These are phyloP conservation scores for Mycena olivaceomarginata DNA, from an alignment of 768 basidiomycete genomes.

Conservation along the genomic window DNA sequence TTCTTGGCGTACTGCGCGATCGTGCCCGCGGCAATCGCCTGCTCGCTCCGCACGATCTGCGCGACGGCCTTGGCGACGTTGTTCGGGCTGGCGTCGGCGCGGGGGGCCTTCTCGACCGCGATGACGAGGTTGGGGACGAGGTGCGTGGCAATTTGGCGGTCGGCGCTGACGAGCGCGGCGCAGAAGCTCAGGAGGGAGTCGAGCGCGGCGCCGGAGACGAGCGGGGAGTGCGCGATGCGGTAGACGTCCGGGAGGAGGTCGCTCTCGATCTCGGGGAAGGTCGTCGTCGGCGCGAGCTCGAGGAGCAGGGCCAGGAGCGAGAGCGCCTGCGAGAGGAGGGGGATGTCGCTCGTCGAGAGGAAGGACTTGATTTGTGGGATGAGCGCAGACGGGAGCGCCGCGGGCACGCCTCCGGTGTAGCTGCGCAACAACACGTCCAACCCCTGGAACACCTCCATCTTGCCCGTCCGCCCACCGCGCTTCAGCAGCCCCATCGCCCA, in stretches of 20 bases:
- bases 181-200: slow-evolving; percentile 92
- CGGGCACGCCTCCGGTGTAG: slow-evolving; percentile 68
- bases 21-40: slow-evolving; percentile 85
- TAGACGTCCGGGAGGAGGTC: slow-evolving; percentile 81
- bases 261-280: slow-evolving; percentile 88
- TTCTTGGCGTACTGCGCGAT: slow-evolving; percentile 91
- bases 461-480: slow-evolving; percentile 87
- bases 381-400: slow-evolving; percentile 75
- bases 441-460: slow-evolving; percentile 87
- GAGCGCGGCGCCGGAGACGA: slow-evolving; percentile 84
- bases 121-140: slow-evolving; percentile 86
- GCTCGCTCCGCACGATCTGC: slow-evolving; percentile 84
- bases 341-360: slow-evolving; percentile 85
- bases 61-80: slow-evolving; percentile 94
- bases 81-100: slow-evolving; percentile 71
- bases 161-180: slow-evolving; percentile 86
- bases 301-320: slow-evolving; percentile 81
- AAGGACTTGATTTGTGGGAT: slow-evolving; percentile 86
- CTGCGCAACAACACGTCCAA: slow-evolving; percentile 82
- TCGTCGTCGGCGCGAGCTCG: slow-evolving; percentile 76
- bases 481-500: slow-evolving; percentile 85
- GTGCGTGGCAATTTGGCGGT: slow-evolving; percentile 88
- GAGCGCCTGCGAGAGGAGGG: slow-evolving; percentile 84
- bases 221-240: slow-evolving; percentile 84
- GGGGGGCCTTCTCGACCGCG: slow-evolving; percentile 78